phyloP scores from a whole-genome alignment of 2,329 filamentous ascomycete species.

The Rugonectria rugulosa region DNA sequence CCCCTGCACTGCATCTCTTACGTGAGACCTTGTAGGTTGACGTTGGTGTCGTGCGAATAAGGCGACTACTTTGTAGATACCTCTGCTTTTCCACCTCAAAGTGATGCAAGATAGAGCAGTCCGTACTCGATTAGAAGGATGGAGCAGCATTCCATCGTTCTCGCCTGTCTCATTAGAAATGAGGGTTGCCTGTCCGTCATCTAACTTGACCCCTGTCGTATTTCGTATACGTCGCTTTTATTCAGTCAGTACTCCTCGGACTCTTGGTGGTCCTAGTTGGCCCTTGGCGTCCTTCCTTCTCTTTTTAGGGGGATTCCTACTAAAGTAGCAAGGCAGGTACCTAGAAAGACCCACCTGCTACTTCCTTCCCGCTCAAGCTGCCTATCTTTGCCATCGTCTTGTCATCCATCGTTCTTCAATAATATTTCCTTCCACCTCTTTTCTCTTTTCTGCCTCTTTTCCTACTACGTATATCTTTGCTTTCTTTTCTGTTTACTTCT shows the following conservation, averaged over 20 bases:
- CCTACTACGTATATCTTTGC: neutral
- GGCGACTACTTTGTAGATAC: no score
- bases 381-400: neutral
- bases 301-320: no score
- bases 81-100: no score
- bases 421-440: neutral
- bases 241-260: no score
- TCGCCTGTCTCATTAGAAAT: neutral
- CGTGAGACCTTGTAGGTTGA: no score
- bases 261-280: neutral
- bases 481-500: neutral
- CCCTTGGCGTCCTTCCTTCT: neutral
- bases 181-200: no score
- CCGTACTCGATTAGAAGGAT: neutral
- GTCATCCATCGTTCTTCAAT: neutral
- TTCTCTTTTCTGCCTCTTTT: neutral
- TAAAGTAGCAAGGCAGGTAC: no score
- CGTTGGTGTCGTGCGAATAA: no score
- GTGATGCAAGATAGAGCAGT: no score
- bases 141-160: neutral
- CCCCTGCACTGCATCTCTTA: no score
- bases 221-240: no score
- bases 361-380: neutral
- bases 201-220: constrained; percentile 20
- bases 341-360: constrained; percentile 16